A percentile compares a stretch with the other conserved stretches of the same genome.
Evolutionary conservation across 2,329 filamentous ascomycete species (phyloP).

Genomic region (Colletotrichum theobromicola): DNA sequence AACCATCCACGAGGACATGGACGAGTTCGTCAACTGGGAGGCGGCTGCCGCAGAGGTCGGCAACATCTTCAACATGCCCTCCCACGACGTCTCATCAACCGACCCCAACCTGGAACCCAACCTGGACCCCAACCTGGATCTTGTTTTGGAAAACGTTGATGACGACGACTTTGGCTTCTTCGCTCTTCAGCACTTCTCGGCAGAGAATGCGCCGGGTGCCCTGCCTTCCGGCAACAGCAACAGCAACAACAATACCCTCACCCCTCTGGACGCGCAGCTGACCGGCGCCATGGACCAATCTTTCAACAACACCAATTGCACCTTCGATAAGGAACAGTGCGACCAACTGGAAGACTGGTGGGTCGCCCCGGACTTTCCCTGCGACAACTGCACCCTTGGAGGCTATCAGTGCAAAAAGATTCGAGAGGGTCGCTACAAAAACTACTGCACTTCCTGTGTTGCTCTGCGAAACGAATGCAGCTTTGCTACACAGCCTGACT

Average conservation of each 20-base stretch:
- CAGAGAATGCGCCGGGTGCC: constrained; percentile 38
- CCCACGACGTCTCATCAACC: constrained; percentile 39
- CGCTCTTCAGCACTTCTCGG: constrained; percentile 62
- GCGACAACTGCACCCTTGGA: constrained; percentile 54
- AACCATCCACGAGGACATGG: constrained; percentile 54
- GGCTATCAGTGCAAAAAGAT: constrained; percentile 67
- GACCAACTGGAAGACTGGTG: constrained; percentile 36
- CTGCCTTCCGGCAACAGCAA: background rate
- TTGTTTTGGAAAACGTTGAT: constrained; percentile 60
- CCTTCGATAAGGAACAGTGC: background rate
- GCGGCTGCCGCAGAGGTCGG: constrained; percentile 46
- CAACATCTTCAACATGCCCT: constrained; percentile 34
- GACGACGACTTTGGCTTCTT: constrained; percentile 65
- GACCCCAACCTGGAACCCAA: constrained; percentile 55
- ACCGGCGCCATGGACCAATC: background rate
- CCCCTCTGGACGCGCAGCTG: background rate
- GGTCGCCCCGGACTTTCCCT: constrained; percentile 53
- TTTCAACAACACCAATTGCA: background rate
- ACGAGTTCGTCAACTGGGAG: constrained; percentile 71
- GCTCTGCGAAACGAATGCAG: constrained; percentile 64
- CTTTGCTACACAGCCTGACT: constrained; percentile 41
- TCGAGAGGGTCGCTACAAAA: constrained; percentile 62
- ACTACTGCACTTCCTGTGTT: constrained; percentile 68
- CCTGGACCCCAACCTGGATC: constrained; percentile 53
- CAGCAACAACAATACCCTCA: background rate